Conservation (phyloP, 2,329 filamentous ascomycete genomes). For the Pseudogymnoascus sp. region DNA sequence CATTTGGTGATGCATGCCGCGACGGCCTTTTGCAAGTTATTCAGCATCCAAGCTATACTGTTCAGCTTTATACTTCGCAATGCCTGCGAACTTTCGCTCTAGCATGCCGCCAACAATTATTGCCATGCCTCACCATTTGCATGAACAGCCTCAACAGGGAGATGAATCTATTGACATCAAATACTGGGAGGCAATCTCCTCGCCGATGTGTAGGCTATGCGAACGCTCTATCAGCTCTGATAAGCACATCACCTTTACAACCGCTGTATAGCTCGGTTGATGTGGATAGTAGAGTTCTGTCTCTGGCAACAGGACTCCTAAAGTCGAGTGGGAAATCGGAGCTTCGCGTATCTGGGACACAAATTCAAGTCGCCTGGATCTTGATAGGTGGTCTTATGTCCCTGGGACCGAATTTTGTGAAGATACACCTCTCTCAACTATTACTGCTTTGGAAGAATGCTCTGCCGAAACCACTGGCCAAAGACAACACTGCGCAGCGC, state of each 20-base stretch:
- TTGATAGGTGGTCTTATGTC: slow-evolving; percentile 95
- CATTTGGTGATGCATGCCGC: slow-evolving; percentile 72
- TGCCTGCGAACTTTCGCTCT: slow-evolving; percentile 82
- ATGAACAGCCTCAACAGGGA: slow-evolving; percentile 93
- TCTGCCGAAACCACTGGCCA: slow-evolving; percentile 85
- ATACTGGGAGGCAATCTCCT: slow-evolving; percentile 65
- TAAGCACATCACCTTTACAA: slow-evolving; percentile 81
- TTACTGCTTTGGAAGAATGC: slow-evolving; percentile 96
- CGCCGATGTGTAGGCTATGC: slow-evolving; percentile 84
- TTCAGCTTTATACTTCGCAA: slow-evolving; percentile 81
- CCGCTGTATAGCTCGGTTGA: slow-evolving; percentile 93
- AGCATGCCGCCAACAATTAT: slow-evolving; percentile 83
- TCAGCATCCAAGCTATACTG: slow-evolving; percentile 91
- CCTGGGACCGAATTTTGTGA: slow-evolving; percentile 94
- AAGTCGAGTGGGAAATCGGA: slow-evolving; percentile 91
- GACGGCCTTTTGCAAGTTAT: slow-evolving; percentile 85
- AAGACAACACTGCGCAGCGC: slow-evolving; percentile 78
- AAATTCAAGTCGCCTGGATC: slow-evolving; percentile 97
- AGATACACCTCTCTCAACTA: slow-evolving; percentile 92
- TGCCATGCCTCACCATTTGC: slow-evolving; percentile 87
- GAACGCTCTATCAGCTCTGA: slow-evolving; percentile 79
- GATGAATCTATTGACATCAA: slow-evolving; percentile 58
- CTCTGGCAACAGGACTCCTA: slow-evolving; percentile 82
- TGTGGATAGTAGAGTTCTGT: slow-evolving; percentile 83
- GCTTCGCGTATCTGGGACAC: slow-evolving; percentile 80